These are phyloP conservation scores for Circinella minor DNA, from an alignment of 371 early-diverging fungal genomes.

Conservation along the genomic window DNA sequence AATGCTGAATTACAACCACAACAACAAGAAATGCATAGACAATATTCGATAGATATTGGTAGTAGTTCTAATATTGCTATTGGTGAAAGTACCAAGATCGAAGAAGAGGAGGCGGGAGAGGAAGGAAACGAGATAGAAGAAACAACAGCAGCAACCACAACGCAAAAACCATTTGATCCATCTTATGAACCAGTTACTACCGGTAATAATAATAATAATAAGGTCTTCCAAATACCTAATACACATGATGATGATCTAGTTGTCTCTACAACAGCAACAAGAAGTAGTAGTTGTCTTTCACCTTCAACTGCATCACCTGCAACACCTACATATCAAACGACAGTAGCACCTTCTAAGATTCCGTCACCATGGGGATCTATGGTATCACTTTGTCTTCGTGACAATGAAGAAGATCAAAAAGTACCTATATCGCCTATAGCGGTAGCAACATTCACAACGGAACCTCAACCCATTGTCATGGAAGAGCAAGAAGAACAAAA, in stretches of 20 bases:
- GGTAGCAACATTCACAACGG: not conserved
- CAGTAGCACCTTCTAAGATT: slow-evolving; percentile 18
- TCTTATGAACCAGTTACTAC: not conserved
- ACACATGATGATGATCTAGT: slow-evolving; percentile 13
- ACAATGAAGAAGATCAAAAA: not conserved
- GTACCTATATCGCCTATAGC: not conserved
- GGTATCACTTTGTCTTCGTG: slow-evolving; percentile 5
- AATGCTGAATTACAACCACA: not conserved
- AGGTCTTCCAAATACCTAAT: slow-evolving; percentile 15
- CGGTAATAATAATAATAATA: not conserved
- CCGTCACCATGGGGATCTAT: slow-evolving; percentile 26
- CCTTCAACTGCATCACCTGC: slow-evolving; percentile 1
- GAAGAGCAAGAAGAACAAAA: not conserved
- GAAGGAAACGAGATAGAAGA: not conserved
- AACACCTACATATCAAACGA: slow-evolving; percentile 2
- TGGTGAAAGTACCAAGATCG: slow-evolving; percentile 8
- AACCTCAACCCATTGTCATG: not conserved
- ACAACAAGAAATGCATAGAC: not conserved
- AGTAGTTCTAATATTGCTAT: not conserved
- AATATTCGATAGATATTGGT: not conserved
- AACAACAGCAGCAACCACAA: not conserved
- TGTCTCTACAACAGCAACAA: slow-evolving; percentile 6
- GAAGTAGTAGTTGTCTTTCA: not conserved
- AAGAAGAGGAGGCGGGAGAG: not conserved
- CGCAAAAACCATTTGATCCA: slow-evolving; percentile 22